phyloP scores from a whole-genome alignment of 2,329 filamentous ascomycete genomes.

The Aspergillus viridinutans region DNA sequence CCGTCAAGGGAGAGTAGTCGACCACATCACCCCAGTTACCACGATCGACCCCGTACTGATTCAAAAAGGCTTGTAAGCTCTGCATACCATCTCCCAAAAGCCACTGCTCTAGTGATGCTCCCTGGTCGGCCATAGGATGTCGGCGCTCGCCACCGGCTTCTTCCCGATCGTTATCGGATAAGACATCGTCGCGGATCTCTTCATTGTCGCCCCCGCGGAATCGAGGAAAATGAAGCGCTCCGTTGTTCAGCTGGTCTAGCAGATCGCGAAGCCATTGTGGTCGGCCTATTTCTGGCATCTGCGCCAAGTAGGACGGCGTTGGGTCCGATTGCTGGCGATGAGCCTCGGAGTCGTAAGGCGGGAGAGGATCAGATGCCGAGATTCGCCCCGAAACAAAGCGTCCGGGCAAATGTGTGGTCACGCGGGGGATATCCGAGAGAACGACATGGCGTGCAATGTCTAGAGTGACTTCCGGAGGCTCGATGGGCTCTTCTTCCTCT shows the following conservation, averaged over 20 bases:
- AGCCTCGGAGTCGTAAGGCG: constrained; percentile 54
- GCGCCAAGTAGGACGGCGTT: constrained; percentile 28
- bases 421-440: constrained; percentile 66
- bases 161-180: constrained; percentile 6
- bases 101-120: constrained; percentile 30
- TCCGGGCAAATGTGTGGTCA: constrained; percentile 67
- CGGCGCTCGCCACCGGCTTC: constrained; percentile 13
- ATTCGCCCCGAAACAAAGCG: constrained; percentile 60
- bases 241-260: constrained; percentile 33
- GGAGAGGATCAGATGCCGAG: constrained; percentile 78
- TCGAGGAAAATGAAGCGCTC: constrained; percentile 22
- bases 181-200: constrained; percentile 7
- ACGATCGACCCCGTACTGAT: constrained; percentile 38
- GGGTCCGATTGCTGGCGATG: constrained; percentile 33
- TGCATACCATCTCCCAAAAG: constrained; percentile 31
- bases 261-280: constrained; percentile 36
- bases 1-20: constrained; percentile 31
- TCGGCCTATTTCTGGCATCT: constrained; percentile 26
- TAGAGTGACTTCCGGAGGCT: constrained; percentile 46
- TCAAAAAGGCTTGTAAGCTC: constrained; percentile 32
- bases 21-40: constrained; percentile 39
- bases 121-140: constrained; percentile 23
- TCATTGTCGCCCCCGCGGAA: constrained; percentile 18
- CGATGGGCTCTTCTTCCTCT: constrained; percentile 39
- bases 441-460: constrained; percentile 72